Conservation (phyloP, 1,139 yeast species). For the Diutina mesorugosa region DNA sequence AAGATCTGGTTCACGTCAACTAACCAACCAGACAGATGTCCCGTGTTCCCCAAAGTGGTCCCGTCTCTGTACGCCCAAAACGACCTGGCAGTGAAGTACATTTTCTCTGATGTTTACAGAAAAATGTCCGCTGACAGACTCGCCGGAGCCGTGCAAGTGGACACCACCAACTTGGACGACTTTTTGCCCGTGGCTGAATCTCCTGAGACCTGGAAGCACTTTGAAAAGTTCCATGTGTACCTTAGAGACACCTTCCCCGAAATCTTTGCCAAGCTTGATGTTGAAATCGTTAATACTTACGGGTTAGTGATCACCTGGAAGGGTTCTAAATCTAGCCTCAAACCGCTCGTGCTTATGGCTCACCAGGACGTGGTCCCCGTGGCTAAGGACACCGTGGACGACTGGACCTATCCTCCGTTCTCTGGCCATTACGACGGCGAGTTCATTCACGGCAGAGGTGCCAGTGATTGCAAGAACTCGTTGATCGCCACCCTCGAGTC, state of each 20-base stretch:
- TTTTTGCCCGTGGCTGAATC: conserved; percentile 38
- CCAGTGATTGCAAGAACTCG: conserved; percentile 33
- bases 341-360: conserved; percentile 60
- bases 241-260: conserved; percentile 46
- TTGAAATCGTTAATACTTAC: conserved; percentile 48
- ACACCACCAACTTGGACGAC: neutral
- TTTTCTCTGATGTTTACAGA: conserved; percentile 4
- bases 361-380: conserved; percentile 84
- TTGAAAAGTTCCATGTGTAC: conserved; percentile 41
- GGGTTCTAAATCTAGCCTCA: conserved; percentile 38
- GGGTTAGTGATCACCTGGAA: conserved; percentile 59
- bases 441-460: conserved; percentile 32
- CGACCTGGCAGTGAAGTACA: conserved; percentile 2
- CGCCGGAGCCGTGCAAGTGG: neutral
- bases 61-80: conserved; percentile 10
- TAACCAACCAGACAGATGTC: neutral
- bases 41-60: neutral
- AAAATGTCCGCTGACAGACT: conserved; percentile 3
- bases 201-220: conserved; percentile 18
- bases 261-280: conserved; percentile 32
- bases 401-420: conserved; percentile 65
- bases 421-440: conserved; percentile 50
- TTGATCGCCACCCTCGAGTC: conserved; percentile 29
- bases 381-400: conserved; percentile 37
- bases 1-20: neutral